Conservation (phyloP, 2,329 filamentous ascomycete species). For the Cadophora sp. region DNA sequence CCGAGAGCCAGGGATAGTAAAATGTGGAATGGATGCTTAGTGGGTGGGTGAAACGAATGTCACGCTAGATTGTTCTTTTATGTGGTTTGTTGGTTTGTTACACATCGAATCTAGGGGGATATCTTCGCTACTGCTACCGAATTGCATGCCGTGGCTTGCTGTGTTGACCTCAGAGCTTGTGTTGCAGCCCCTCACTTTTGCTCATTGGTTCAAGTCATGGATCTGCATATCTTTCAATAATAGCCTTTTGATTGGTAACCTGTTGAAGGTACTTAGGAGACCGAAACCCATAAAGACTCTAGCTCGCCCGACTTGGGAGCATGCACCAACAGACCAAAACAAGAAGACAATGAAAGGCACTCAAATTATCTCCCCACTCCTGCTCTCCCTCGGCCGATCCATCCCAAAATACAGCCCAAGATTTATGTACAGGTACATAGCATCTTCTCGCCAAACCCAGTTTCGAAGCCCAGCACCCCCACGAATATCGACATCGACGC, state of each 20-base stretch:
- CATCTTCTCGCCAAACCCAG: conserved; percentile 38
- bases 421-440: conserved; percentile 41
- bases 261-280: not conserved
- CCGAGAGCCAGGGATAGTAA: not conserved
- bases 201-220: not conserved
- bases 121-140: not conserved
- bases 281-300: not conserved
- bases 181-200: not conserved
- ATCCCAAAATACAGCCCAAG: conserved; percentile 39
- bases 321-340: not conserved
- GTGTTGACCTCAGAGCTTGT: not conserved
- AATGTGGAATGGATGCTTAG: not conserved
- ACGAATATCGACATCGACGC: conserved; percentile 1
- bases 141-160: not conserved
- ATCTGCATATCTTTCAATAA: not conserved
- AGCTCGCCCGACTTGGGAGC: not conserved
- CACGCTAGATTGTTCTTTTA: not conserved
- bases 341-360: not conserved
- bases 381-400: conserved; percentile 8
- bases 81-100: not conserved
- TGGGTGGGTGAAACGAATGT: not conserved
- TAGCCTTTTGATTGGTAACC: not conserved
- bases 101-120: not conserved
- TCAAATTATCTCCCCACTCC: not conserved
- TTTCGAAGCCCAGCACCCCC: conserved; percentile 5